These are phyloP conservation scores for Agrocybe praecox DNA, from an alignment of 768 basidiomycete genomes.

Conservation along the genomic window DNA sequence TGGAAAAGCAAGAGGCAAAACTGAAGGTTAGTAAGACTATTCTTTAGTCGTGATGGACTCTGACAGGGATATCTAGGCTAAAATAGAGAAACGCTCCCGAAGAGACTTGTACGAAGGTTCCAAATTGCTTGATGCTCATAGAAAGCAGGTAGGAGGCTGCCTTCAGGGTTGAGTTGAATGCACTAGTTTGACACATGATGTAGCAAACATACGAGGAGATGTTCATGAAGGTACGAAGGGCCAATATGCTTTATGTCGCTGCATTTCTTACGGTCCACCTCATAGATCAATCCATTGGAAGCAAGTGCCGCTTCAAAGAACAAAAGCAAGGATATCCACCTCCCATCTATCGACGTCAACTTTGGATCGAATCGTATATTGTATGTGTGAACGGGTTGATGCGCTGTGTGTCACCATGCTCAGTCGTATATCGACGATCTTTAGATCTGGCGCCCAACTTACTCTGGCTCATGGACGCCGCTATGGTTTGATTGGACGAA, in stretches of 20 bases:
- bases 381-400: conserved; percentile 38
- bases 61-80: conserved; percentile 56
- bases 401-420: not conserved
- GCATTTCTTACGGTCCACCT: not conserved
- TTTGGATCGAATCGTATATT: conserved; percentile 95
- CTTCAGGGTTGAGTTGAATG: not conserved
- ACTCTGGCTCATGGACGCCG: conserved; percentile 89
- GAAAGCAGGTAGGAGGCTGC: conserved; percentile 70
- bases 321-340: conserved; percentile 97
- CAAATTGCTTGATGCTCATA: conserved; percentile 89
- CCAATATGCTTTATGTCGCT: not conserved
- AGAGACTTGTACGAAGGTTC: conserved; percentile 95
- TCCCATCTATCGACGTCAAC: conserved; percentile 93
- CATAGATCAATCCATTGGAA: conserved; percentile 90
- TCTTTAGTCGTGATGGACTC: not conserved
- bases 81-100: conserved; percentile 94
- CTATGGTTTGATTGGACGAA: conserved; percentile 90
- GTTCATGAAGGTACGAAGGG: conserved; percentile 85
- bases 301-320: conserved; percentile 77
- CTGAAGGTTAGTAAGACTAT: conserved; percentile 57
- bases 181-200: conserved; percentile 5
- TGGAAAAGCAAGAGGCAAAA: conserved; percentile 97
- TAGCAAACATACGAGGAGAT: conserved; percentile 98
- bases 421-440: not conserved
- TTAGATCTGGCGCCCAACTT: conserved; percentile 80